phyloP scores from a whole-genome alignment of 2,329 filamentous ascomycete species.

The Cadophora sp. region DNA sequence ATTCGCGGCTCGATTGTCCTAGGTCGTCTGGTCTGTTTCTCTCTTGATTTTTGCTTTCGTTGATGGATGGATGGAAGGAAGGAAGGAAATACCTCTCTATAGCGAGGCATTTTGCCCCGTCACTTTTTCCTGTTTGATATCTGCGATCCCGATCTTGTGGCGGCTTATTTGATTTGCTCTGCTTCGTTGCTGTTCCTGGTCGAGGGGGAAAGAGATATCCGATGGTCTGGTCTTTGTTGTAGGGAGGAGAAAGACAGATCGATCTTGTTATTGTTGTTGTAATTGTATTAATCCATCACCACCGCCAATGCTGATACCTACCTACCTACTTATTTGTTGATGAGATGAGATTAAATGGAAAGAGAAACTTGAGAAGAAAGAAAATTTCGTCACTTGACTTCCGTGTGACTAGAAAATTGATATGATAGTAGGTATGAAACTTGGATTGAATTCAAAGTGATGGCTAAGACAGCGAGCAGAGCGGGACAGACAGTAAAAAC shows the following conservation, averaged over 20 bases:
- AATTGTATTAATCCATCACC: conserved; percentile 31
- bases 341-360: neutral
- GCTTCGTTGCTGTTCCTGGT: neutral
- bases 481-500: no score
- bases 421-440: no score
- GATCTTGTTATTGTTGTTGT: conserved; percentile 19
- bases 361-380: neutral
- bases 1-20: conserved; percentile 6
- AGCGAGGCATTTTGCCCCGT: conserved; percentile 22
- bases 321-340: neutral
- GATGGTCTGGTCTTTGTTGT: conserved; percentile 25
- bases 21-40: conserved; percentile 4
- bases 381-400: conserved; percentile 1
- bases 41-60: neutral
- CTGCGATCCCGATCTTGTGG: neutral
- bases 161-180: neutral
- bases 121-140: neutral
- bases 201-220: conserved; percentile 31
- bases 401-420: no score
- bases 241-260: conserved; percentile 9
- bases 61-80: neutral
- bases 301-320: conserved; percentile 9
- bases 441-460: no score
- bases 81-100: conserved; percentile 30
- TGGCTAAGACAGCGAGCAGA: no score